Evolutionary conservation across 2,329 filamentous ascomycete genomes (phyloP).

Genomic region (Sarocladium brachiariae): DNA sequence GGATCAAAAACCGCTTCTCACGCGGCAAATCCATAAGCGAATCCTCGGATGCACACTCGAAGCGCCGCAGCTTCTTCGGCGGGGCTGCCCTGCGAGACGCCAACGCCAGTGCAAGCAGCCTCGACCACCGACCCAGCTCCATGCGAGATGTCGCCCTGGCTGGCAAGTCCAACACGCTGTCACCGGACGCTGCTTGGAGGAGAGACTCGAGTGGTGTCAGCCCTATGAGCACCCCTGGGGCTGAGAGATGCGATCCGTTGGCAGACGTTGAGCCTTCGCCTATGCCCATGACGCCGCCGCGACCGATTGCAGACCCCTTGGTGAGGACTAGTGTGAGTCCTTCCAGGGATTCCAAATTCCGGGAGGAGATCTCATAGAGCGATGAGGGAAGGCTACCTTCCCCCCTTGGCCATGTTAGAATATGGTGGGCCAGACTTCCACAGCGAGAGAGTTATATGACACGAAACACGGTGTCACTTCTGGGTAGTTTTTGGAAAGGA

Average conservation of each 20-base stretch:
- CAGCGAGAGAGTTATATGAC: no score
- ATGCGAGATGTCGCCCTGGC: constrained; percentile 42
- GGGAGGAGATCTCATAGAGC: constrained; percentile 41
- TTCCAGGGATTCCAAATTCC: constrained; percentile 50
- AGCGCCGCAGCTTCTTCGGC: constrained; percentile 40
- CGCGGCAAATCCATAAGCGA: constrained; percentile 34
- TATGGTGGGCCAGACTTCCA: no score
- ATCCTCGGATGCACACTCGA: constrained; percentile 18
- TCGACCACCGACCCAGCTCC: constrained; percentile 34
- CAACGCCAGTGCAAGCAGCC: constrained; percentile 37
- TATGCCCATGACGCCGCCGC: constrained; percentile 30
- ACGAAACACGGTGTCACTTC: no score
- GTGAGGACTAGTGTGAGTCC: constrained; percentile 42
- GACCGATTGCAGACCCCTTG: constrained; percentile 25
- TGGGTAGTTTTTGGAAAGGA: no score
- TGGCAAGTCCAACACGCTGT: constrained; percentile 23
- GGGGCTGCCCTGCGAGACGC: constrained; percentile 39
- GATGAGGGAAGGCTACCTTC: no score
- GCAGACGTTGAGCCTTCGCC: constrained; percentile 3
- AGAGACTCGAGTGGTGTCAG: constrained; percentile 30
- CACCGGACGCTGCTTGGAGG: not conserved
- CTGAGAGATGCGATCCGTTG: constrained; percentile 23
- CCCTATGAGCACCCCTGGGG: constrained; percentile 28
- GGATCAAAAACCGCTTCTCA: constrained; percentile 49
- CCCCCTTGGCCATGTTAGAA: no score